Evolutionary conservation across 1,139 yeast genomes (phyloP).

Genomic region (Kluyveromyces marxianus): DNA sequence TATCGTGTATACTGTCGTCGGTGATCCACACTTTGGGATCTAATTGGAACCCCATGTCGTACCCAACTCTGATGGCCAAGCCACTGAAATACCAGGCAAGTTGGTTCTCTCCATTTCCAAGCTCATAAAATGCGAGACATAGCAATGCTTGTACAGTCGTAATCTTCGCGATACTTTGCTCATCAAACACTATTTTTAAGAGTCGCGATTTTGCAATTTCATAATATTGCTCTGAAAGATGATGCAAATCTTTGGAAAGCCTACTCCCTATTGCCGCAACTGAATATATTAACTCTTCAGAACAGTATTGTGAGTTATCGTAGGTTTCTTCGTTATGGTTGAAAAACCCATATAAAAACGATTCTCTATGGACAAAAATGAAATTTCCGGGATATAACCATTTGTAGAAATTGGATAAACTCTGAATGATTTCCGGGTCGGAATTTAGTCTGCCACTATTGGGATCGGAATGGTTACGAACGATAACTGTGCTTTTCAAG

Average conservation of each 20-base stretch:
- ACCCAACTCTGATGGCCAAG: conserved; percentile 57
- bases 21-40: conserved; percentile 52
- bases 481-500: conserved; percentile 27
- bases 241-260: conserved; percentile 35
- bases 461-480: conserved; percentile 36
- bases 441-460: conserved; percentile 19
- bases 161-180: conserved; percentile 29
- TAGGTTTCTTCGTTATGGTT: conserved; percentile 31
- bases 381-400: conserved; percentile 64
- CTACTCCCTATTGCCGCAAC: conserved; percentile 57
- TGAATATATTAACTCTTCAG: conserved; percentile 45
- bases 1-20: conserved; percentile 17
- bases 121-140: conserved; percentile 50
- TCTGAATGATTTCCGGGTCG: conserved; percentile 33
- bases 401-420: conserved; percentile 49
- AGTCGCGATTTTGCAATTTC: conserved; percentile 40
- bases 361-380: conserved; percentile 56
- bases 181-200: conserved; percentile 33
- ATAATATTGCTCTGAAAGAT: conserved; percentile 40
- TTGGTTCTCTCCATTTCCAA: conserved; percentile 49
- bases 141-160: conserved; percentile 43
- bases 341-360: conserved; percentile 53
- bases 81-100: conserved; percentile 63
- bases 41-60: conserved; percentile 56
- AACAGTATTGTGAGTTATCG: conserved; percentile 39